A percentile compares a stretch with the other conserved stretches of the same genome.
phyloP scores from a whole-genome alignment of 139 green algal genomes.

The Closterium sp. region DNA sequence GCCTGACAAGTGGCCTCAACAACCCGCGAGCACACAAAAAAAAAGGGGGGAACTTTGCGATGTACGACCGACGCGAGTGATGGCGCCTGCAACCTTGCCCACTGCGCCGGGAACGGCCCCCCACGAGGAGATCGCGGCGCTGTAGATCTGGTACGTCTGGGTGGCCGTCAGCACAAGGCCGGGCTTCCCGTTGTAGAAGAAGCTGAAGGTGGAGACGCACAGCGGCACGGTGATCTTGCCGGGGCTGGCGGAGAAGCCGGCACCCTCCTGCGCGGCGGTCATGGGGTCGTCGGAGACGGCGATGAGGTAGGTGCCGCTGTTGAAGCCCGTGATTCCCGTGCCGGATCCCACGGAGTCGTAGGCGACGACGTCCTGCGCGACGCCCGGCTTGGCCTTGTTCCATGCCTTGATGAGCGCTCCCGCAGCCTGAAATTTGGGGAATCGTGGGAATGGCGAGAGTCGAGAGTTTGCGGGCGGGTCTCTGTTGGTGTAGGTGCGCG shows the following conservation, averaged over 20 bases:
- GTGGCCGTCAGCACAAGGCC: not conserved
- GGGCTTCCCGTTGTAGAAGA: not conserved
- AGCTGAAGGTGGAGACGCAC: not conserved
- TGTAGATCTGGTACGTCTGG: not conserved
- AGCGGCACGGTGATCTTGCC: slow-evolving; percentile 7
- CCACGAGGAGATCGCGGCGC: not conserved
- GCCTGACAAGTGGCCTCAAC: too few species aligned
- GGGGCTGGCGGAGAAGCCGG: not conserved
- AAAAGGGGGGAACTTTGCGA: too few species aligned
- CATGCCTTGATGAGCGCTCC: not conserved
- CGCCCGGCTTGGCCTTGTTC: not conserved
- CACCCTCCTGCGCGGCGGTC: not conserved
- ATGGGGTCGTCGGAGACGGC: not conserved
- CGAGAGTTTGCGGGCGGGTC: not conserved
- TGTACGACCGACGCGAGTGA: not conserved
- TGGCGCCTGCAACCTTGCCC: not conserved
- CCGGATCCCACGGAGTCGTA: slow-evolving; percentile 1
- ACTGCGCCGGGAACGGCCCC: not conserved
- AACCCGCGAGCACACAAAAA: too few species aligned
- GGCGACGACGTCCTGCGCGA: not conserved
- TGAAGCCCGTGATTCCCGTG: not conserved
- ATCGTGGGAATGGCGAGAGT: not conserved
- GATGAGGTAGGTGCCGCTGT: slow-evolving; percentile 4
- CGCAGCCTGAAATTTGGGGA: not conserved
- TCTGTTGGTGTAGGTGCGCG: too few species aligned